Evolutionary conservation across 768 basidiomycete genomes (phyloP).

Genomic region (Lactifluus piperatus): DNA sequence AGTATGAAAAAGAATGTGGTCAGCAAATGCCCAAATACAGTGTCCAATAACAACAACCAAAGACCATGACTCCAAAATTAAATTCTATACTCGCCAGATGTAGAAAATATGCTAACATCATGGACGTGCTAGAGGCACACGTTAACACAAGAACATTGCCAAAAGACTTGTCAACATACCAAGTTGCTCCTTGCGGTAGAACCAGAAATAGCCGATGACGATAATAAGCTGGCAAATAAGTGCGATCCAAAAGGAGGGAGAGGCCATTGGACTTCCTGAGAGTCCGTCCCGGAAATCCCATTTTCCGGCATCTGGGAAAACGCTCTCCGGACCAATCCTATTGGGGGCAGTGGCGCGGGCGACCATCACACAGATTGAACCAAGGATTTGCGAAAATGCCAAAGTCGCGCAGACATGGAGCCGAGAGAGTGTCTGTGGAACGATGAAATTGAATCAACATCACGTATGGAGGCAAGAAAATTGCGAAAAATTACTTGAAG

Average conservation of each 20-base stretch:
- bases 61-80: conserved; percentile 4
- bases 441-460: not conserved
- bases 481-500: conserved; percentile 40
- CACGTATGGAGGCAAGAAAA: not conserved
- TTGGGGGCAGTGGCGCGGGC: conserved; percentile 89
- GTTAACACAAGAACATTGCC: not conserved
- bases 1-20: conserved; percentile 15
- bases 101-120: conserved; percentile 18
- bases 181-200: conserved; percentile 93
- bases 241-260: conserved; percentile 84
- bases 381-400: conserved; percentile 84
- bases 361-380: conserved; percentile 85
- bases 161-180: conserved; percentile 34
- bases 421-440: conserved; percentile 67
- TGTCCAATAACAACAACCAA: conserved; percentile 9
- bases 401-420: conserved; percentile 92
- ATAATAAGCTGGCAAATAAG: conserved; percentile 73
- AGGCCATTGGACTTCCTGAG: conserved; percentile 71
- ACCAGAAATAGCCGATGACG: conserved; percentile 91
- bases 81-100: conserved; percentile 18
- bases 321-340: conserved; percentile 77
- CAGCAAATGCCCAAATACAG: conserved; percentile 19
- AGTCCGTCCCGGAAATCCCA: conserved; percentile 81
- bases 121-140: conserved; percentile 22
- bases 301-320: conserved; percentile 86